These are phyloP conservation scores for Boletus rufocinnamomeus DNA, from an alignment of 768 basidiomycete genomes.

Conservation along the genomic window DNA sequence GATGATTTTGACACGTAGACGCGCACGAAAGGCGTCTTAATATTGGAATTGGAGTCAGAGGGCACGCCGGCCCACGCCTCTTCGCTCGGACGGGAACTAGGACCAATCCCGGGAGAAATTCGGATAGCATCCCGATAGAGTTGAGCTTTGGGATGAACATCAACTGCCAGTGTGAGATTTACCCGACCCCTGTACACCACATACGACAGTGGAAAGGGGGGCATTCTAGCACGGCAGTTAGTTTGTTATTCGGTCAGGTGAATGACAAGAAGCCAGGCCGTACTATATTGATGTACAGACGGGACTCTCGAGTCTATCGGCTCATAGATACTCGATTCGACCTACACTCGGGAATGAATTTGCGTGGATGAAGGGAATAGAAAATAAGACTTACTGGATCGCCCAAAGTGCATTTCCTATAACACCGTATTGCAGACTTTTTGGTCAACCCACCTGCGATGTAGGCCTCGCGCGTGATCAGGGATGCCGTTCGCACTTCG, in stretches of 20 bases:
- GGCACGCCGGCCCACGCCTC: slow-evolving; percentile 56
- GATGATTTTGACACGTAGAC: slow-evolving; percentile 62
- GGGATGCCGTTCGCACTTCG: slow-evolving; percentile 44
- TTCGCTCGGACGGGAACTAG: slow-evolving; percentile 59
- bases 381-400: slow-evolving; percentile 31
- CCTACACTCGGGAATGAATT: slow-evolving; percentile 19
- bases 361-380: background rate
- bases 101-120: slow-evolving; percentile 58
- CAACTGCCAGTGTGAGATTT: slow-evolving; percentile 72
- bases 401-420: slow-evolving; percentile 41
- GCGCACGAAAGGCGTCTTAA: slow-evolving; percentile 30
- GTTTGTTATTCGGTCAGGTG: background rate
- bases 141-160: slow-evolving; percentile 56
- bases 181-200: slow-evolving; percentile 73
- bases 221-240: slow-evolving; percentile 48
- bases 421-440: slow-evolving; percentile 56
- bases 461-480: slow-evolving; percentile 49
- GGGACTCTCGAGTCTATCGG: slow-evolving; percentile 49
- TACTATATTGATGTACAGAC: slow-evolving; percentile 67
- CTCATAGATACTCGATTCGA: slow-evolving; percentile 29
- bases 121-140: slow-evolving; percentile 49
- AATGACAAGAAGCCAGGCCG: slow-evolving; percentile 7
- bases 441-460: slow-evolving; percentile 25
- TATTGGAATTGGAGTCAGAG: slow-evolving; percentile 26
- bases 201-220: slow-evolving; percentile 67